Base-by-base conservation (phyloP, 495 filamentous ascomycete species). In the Durotheca rogersii region DNA sequence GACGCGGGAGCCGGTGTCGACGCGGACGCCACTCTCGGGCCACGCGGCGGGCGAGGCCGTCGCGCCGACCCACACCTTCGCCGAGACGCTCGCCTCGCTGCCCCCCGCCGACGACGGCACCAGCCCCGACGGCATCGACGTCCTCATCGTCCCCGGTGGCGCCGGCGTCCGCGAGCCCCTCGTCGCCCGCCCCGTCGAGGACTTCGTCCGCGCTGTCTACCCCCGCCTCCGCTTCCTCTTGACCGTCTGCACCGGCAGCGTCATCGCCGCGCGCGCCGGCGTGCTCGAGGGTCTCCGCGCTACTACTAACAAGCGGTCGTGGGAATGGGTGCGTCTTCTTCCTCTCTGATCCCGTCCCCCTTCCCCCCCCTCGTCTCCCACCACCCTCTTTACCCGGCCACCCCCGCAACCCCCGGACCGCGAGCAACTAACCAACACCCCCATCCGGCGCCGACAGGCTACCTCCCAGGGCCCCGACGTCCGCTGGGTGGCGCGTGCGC, bases 111-210 rank as follows among this genome's bases (percentile, higher is more conserved):
- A 81, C 56, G 53, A 45, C 9, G 65, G 56, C 12, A 65, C 23
- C 4, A 4, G 4, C 2, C 73, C 72, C 0, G 56, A 68, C 11
- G 67, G 67, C 18, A 60, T 88, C 4, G 85, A 90, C 34, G 76
- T 87, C 7, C 72, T 89, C 3, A 61, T 89, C 35, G 67, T 90
- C 2, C 85, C 84, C 0, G 86, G 86, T 3, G 86, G 86, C 0
- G 7, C 66, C 1, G 85, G 85, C 15, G 65, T 71, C 3, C 74
- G 80, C 1, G 47, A 65, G 6, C 55, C 69, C 7, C 48, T 42
- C 11, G 66, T 68, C 37, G 59, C 75, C 10, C 46, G 42, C 5
- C 56, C 55, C 6, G 60, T 72, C 5, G 69, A 79, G 21, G 59
- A 67, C 0, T 86, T 75, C 48, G 58, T 87, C 47, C 53, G 43